phyloP scores from a whole-genome alignment of 2,329 filamentous ascomycete species.

The Hypoxylon sp. region DNA sequence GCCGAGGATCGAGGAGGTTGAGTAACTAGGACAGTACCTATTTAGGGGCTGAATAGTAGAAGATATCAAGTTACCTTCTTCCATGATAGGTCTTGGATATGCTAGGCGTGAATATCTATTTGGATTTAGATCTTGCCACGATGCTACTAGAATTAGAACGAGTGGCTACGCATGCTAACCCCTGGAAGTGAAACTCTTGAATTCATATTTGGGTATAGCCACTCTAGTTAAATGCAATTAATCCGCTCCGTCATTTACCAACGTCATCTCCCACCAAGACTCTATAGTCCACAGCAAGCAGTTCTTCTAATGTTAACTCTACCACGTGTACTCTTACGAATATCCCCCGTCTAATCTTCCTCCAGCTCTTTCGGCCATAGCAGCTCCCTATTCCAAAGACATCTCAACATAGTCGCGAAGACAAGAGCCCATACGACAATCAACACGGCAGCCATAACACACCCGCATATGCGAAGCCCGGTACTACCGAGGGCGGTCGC shows the following conservation, averaged over 20 bases:
- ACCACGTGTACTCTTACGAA: neutral
- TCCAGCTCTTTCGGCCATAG: constrained; percentile 79
- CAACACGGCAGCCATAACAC: constrained; percentile 75
- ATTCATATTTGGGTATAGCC: neutral
- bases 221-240: neutral
- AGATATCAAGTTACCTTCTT: neutral
- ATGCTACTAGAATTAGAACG: too few relatives aligned
- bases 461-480: constrained; percentile 77
- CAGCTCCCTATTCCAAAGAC: constrained; percentile 76
- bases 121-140: too few relatives aligned
- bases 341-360: constrained; percentile 13
- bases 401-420: constrained; percentile 77
- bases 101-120: neutral
- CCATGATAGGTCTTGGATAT: neutral
- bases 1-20: constrained; percentile 55
- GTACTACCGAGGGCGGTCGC: constrained; percentile 72
- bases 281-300: neutral
- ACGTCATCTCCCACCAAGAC: neutral
- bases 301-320: neutral
- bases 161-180: too few relatives aligned
- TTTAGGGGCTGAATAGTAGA: neutral
- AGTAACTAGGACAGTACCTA: constrained; percentile 37
- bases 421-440: constrained; percentile 79
- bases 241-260: neutral
- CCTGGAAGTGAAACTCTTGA: neutral